Conservation (phyloP, 495 filamentous ascomycete genomes). For the Sordaria brevicollis region DNA sequence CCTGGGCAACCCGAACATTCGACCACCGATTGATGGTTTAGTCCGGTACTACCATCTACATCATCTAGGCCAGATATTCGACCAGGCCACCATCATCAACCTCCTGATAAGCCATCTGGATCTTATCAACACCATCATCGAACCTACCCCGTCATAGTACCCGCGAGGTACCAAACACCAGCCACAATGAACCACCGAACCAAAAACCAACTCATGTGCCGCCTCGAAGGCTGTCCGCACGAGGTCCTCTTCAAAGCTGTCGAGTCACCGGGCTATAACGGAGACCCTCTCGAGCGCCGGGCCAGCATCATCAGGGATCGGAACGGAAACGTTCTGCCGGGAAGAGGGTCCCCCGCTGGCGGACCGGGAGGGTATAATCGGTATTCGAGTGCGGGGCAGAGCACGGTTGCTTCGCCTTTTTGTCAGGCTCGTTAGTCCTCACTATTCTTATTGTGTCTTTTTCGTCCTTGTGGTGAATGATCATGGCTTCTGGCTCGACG, state of each 20-base stretch:
- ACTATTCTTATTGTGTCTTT: neutral
- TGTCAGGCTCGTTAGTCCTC: constrained; percentile 15
- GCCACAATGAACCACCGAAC: neutral
- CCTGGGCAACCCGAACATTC: neutral
- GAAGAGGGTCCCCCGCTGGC: neutral
- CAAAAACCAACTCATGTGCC: constrained; percentile 2
- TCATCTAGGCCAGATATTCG: neutral
- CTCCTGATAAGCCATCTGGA: neutral
- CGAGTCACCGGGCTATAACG: constrained; percentile 4
- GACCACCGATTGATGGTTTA: neutral
- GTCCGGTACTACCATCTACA: neutral
- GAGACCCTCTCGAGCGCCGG: constrained; percentile 8
- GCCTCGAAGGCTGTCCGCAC: constrained; percentile 13
- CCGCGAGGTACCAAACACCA: neutral
- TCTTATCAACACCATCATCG: neutral
- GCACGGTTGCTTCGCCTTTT: constrained; percentile 9
- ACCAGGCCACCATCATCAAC: neutral
- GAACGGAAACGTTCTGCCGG: neutral
- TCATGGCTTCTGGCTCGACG: neutral
- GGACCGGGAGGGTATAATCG: constrained; percentile 8
- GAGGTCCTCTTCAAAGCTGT: constrained; percentile 15
- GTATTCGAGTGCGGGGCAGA: constrained; percentile 2
- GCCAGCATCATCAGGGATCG: neutral
- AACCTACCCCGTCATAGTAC: neutral
- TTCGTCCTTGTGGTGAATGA: neutral